phyloP scores from a whole-genome alignment of 768 basidiomycete genomes.

The Macrolepiota fuliginosa region DNA sequence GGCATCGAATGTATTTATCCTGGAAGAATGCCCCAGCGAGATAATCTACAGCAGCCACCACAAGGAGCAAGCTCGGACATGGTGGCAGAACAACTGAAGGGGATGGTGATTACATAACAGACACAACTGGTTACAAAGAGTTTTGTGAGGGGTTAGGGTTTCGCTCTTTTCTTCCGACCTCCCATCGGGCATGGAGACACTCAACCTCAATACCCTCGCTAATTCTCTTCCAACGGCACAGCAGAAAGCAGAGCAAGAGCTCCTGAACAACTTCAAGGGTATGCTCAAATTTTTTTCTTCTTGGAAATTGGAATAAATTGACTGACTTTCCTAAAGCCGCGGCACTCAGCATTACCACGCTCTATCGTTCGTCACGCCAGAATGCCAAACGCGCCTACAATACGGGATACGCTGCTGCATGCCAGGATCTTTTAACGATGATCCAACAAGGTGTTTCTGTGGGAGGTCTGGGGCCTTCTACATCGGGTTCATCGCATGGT shows the following conservation, averaged over 20 bases:
- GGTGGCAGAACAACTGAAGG: background rate
- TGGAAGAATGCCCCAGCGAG: background rate
- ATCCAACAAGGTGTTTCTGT: conserved; percentile 81
- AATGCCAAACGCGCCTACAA: conserved; percentile 81
- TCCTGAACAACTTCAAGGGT: conserved; percentile 84
- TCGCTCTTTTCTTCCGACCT: conserved; percentile 7
- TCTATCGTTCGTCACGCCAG: conserved; percentile 76
- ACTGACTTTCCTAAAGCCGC: conserved; percentile 49
- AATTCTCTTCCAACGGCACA: conserved; percentile 70
- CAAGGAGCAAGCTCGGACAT: conserved; percentile 4
- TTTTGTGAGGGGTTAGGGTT: background rate
- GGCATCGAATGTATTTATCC: background rate
- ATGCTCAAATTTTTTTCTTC: conserved; percentile 20
- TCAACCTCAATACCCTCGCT: conserved; percentile 77
- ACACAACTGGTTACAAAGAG: background rate
- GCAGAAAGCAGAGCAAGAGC: conserved; percentile 79
- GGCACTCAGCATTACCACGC: conserved; percentile 79
- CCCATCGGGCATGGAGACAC: conserved; percentile 55
- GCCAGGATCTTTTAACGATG: conserved; percentile 77
- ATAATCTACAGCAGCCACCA: background rate
- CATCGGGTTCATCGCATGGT: conserved; percentile 40
- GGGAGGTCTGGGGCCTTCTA: conserved; percentile 40
- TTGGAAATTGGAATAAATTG: background rate
- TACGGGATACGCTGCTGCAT: conserved; percentile 76
- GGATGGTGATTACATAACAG: conserved; percentile 4